Evolutionary conservation across 495 filamentous ascomycete genomes (phyloP).

Genomic region (Pyronema domesticum): DNA sequence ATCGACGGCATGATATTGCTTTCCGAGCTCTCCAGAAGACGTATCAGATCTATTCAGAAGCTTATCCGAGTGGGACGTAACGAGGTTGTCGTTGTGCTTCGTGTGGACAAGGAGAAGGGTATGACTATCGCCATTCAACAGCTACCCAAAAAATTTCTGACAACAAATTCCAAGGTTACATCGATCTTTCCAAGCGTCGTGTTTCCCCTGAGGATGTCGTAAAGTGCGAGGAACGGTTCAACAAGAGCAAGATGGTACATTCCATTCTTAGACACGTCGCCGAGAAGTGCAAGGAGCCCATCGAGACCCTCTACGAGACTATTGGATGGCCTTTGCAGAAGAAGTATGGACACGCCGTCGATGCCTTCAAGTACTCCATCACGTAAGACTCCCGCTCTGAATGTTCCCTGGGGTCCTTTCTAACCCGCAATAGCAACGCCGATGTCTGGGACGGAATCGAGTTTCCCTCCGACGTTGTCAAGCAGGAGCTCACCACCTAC

Average conservation of each 20-base stretch:
- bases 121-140: slow-evolving; percentile 14
- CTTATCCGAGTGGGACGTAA: slow-evolving; percentile 94
- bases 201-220: slow-evolving; percentile 94
- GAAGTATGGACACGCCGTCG: slow-evolving; percentile 89
- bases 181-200: slow-evolving; percentile 94
- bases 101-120: slow-evolving; percentile 98
- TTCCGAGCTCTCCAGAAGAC: slow-evolving; percentile 84
- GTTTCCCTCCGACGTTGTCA: slow-evolving; percentile 73
- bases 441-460: slow-evolving; percentile 84
- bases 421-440: slow-evolving; percentile 47
- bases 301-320: slow-evolving; percentile 78
- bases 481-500: slow-evolving; percentile 74
- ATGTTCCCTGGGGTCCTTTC: not conserved
- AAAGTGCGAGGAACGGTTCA: slow-evolving; percentile 97
- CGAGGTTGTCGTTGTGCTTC: slow-evolving; percentile 91
- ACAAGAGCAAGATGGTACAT: slow-evolving; percentile 98
- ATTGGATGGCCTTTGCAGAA: slow-evolving; percentile 96
- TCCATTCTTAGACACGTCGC: slow-evolving; percentile 95
- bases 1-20: slow-evolving; percentile 99
- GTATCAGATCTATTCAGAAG: slow-evolving; percentile 97
- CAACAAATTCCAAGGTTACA: slow-evolving; percentile 48
- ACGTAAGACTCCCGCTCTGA: slow-evolving; percentile 41
- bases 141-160: not conserved
- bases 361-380: slow-evolving; percentile 97
- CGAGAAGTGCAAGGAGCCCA: slow-evolving; percentile 84